phyloP scores from a whole-genome alignment of 768 basidiomycete species.

The Mycena latifolia region DNA sequence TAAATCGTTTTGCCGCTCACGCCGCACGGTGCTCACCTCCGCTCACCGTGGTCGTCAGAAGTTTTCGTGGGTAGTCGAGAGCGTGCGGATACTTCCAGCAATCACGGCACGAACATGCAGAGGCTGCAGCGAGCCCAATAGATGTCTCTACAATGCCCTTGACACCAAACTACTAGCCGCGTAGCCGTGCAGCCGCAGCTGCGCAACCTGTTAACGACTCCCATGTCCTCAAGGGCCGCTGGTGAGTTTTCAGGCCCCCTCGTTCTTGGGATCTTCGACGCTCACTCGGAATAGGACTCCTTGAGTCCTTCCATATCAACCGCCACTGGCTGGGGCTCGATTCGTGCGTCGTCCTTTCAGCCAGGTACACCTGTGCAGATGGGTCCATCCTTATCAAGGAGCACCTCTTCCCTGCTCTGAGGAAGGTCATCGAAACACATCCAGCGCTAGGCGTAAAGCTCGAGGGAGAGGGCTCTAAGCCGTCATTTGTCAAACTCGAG shows the following conservation, averaged over 20 bases:
- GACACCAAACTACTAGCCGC: no score
- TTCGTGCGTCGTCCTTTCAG: constrained; percentile 48
- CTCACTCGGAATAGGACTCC: constrained; percentile 41
- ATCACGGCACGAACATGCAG: no score
- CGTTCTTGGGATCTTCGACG: not conserved
- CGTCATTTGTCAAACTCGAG: constrained; percentile 44
- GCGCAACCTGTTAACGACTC: no score
- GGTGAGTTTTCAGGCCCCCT: not conserved
- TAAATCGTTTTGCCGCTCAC: no score
- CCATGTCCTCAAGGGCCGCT: constrained; percentile 5
- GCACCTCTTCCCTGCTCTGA: constrained; percentile 44
- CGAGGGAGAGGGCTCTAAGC: constrained; percentile 32
- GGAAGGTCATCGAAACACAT: constrained; percentile 44
- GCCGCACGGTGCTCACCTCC: no score
- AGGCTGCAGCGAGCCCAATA: no score
- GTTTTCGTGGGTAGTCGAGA: no score
- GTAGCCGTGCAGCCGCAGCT: no score
- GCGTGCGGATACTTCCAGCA: no score
- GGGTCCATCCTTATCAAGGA: constrained; percentile 35
- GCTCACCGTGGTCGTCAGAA: no score
- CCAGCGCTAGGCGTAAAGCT: constrained; percentile 46
- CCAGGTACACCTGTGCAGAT: constrained; percentile 42
- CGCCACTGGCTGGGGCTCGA: constrained; percentile 49
- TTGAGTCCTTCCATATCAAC: constrained; percentile 49
- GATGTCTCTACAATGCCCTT: no score